Percentiles rank a stretch among this genome's conserved stretches.
phyloP scores from a whole-genome alignment of 306 rosid genomes.

The Cucumis cinereus region DNA sequence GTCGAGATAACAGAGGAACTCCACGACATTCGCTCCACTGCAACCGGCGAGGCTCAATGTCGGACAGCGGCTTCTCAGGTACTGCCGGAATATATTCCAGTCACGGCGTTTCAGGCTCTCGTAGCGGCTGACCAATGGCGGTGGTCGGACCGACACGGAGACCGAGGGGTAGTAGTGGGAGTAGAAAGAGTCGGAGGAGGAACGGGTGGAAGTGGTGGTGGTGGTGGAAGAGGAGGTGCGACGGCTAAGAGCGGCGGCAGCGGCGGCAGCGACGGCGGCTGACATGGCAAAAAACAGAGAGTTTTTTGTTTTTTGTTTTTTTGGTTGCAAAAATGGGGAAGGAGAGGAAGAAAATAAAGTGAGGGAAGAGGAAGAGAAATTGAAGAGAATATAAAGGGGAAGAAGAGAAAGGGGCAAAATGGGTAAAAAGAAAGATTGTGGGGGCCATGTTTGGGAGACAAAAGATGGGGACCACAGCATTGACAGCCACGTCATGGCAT shows the following conservation, averaged over 20 bases:
- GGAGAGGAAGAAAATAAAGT: not conserved
- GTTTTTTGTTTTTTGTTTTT: too few relatives aligned
- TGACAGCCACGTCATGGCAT: conserved; percentile 8
- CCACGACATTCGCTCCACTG: not conserved
- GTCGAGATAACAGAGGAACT: conserved; percentile 7
- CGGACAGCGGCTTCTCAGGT: not conserved
- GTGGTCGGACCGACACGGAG: not conserved
- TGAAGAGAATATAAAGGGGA: conserved; percentile 1
- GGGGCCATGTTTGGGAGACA: not conserved
- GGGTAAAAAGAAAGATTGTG: not conserved
- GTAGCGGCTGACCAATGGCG: conserved; percentile 5
- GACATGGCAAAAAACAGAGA: not conserved
- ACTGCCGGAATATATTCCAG: conserved; percentile 11
- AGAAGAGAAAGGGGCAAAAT: not conserved
- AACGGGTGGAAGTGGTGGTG: not conserved
- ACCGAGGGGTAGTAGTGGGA: not conserved
- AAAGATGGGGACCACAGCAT: not conserved
- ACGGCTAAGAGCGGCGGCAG: not conserved
- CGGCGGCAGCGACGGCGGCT: conserved; percentile 10
- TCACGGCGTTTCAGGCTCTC: conserved; percentile 4
- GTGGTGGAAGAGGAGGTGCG: not conserved
- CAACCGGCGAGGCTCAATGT: not conserved
- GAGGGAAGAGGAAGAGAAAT: not conserved
- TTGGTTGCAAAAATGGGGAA: not conserved
- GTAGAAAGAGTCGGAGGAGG: not conserved